Evolutionary conservation across 177 flowering plant species (phyloP), one percentile per base, ranked within the genome.

Genomic region (Vitis hybrid): DNA sequence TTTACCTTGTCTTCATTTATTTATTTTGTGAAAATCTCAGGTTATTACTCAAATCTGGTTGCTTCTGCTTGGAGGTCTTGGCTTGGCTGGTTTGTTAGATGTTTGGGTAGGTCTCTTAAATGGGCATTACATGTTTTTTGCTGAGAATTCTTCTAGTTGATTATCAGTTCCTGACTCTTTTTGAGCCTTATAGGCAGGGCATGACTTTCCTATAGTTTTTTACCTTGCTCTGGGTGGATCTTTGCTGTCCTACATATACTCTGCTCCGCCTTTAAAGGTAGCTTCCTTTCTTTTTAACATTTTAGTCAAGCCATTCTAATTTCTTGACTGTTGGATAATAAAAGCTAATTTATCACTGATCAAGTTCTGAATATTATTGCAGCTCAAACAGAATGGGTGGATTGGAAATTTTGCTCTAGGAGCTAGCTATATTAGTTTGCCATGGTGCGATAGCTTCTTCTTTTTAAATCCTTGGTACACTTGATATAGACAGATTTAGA

Each of bases 351-450:
- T 10, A 14, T 7, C 27, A 49, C 32, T 67, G 11, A 59, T 46
- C 49, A 56, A 3, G 48, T 16, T 62, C 27, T 32, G n/a, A 60
- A 64, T 52, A 50, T 73, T 18, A 51, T 72, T 83, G 79, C 91
- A 95, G 99, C 96, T 95, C 72, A 93, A 95, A 82, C 96, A 90
- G 78, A 93, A 95, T 82, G 99, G 98, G 68, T 95, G 99, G 98
- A 84, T 89, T 67, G 99, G 99, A 66, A 95, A 93, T 80, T 93
- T 89, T 79, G 97, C 98, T 64, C 84, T 95, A 6, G 99, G 99
- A 77, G 89, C 93, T 60, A 95, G 99, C 84, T 95, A 95, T 74
- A 95, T 93, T 63, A 81, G 97, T 80, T 86, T 95, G 78, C 99
- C 99, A 63, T 95, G 99, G 99, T 94, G 71, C 13, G 81, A 60